phyloP scores from a whole-genome alignment of 441 rosid genomes.

The Brassica balearica region DNA sequence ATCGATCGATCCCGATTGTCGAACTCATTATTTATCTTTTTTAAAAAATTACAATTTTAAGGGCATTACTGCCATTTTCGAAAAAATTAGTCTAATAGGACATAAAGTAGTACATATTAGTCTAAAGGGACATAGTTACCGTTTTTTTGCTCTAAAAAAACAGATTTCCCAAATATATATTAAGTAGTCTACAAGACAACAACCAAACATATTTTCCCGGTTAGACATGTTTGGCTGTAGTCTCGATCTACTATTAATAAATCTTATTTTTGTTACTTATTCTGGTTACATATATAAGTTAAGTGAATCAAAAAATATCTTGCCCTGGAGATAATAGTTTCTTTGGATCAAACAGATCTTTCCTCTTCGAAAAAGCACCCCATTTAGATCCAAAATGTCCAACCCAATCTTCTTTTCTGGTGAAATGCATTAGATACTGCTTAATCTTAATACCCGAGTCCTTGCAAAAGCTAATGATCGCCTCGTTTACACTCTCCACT shows the following conservation, averaged over 20 bases:
- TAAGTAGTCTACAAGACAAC: not conserved
- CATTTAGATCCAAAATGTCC: conserved; percentile 89
- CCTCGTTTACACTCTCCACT: conserved; percentile 62
- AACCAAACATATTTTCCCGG: not conserved
- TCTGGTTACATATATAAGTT: not conserved
- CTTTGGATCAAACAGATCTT: conserved; percentile 74
- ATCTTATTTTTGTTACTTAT: not conserved
- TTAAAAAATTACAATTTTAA: no score
- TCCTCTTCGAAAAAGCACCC: conserved; percentile 54
- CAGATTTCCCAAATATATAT: no score
- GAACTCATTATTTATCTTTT: no score
- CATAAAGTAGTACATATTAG: no score
- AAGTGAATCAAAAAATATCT: conserved; percentile 57
- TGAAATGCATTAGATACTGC: conserved; percentile 68
- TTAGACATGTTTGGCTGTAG: not conserved
- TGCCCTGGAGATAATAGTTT: conserved; percentile 87
- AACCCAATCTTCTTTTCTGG: conserved; percentile 61
- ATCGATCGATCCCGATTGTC: no score
- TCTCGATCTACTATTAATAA: not conserved
- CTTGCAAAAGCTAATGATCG: conserved; percentile 63
- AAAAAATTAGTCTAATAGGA: no score
- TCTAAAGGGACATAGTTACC: no score
- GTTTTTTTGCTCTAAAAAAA: no score
- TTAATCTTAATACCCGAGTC: conserved; percentile 56
- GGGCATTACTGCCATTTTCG: no score